These are phyloP conservation scores for Trichomonascus vanleenenianus DNA, from an alignment of 805 yeast species.

Conservation along the genomic window DNA sequence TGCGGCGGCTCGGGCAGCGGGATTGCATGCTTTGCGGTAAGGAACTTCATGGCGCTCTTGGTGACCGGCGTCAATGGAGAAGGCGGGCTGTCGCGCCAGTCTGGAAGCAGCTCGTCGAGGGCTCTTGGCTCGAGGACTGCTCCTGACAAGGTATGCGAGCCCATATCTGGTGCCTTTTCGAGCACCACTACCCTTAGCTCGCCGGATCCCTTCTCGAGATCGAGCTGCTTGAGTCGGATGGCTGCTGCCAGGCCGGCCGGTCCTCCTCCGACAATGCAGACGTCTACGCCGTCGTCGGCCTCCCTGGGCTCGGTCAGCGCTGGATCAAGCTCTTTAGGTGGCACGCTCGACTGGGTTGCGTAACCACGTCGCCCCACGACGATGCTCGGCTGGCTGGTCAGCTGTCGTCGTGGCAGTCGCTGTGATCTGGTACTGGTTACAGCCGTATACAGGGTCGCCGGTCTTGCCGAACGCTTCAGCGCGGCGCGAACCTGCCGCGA, in stretches of 20 bases:
- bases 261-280: slow-evolving; percentile 95
- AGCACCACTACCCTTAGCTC: slow-evolving; percentile 78
- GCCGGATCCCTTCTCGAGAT: slow-evolving; percentile 53
- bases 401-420: no score
- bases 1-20: slow-evolving; percentile 93
- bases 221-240: slow-evolving; percentile 78
- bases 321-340: neutral
- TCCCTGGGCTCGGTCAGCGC: slow-evolving; percentile 52
- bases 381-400: no score
- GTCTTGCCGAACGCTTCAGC: no score
- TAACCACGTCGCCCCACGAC: no score
- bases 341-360: no score
- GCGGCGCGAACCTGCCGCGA: no score
- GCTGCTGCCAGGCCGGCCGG: slow-evolving; percentile 97
- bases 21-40: slow-evolving; percentile 51
- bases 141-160: slow-evolving; percentile 87
- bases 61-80: slow-evolving; percentile 57
- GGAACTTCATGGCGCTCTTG: slow-evolving; percentile 64
- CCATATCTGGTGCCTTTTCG: slow-evolving; percentile 91
- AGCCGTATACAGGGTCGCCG: no score
- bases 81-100: slow-evolving; percentile 35
- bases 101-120: slow-evolving; percentile 73
- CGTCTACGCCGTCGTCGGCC: slow-evolving; percentile 72
- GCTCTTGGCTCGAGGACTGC: slow-evolving; percentile 92
- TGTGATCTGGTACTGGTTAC: no score